phyloP scores from a whole-genome alignment of 148 eudicot genomes.

The Oxyria digyna region DNA sequence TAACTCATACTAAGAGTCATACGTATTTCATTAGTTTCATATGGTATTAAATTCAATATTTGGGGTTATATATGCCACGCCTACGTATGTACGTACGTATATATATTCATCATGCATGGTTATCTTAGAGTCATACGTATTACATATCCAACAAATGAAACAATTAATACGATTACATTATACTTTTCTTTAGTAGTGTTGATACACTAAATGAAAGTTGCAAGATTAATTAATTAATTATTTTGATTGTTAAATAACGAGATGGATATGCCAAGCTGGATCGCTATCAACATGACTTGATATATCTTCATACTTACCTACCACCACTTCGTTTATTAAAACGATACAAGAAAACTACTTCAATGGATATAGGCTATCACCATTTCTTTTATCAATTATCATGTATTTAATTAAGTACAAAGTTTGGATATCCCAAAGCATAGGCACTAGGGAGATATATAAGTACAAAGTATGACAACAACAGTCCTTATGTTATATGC shows the following conservation, averaged over 20 bases:
- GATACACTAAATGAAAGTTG: neutral
- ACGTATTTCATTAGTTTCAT: no score
- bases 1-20: no score
- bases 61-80: no score
- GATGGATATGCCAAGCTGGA: constrained; percentile 5
- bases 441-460: neutral
- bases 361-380: neutral
- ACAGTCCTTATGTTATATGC: no score
- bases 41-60: no score
- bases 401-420: neutral
- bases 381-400: neutral
- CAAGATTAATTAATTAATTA: neutral
- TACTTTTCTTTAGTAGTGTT: neutral
- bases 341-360: neutral
- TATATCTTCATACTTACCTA: neutral
- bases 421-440: neutral
- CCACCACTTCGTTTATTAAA: neutral
- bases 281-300: neutral
- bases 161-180: neutral
- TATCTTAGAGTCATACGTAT: no score
- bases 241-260: neutral
- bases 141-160: neutral
- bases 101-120: no score
- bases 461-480: no score
- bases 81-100: no score